Base-by-base conservation (phyloP, 148 eudicot species). In the Nepenthes mirabilis region DNA sequence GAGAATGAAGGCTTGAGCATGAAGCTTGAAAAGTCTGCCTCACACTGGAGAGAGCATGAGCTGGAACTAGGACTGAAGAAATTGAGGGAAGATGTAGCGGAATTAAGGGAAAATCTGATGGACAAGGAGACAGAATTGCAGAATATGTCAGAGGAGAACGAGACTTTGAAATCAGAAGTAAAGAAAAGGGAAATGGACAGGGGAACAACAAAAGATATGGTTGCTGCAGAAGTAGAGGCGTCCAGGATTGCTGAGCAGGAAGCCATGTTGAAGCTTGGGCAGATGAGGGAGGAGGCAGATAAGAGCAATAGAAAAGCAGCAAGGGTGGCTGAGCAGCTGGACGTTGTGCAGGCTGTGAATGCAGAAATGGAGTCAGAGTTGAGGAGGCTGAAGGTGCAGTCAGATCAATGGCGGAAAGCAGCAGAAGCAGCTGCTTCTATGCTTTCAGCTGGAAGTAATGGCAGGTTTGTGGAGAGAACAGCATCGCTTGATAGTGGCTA, bases 351-450 rank as follows among this genome's bases (percentile, higher is more conserved):
- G 36, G 76, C 71, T 3, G 74, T 69, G 1, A 78, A 69, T 58
- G 74, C 78, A 32, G 96, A 88, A 43, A 70, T 85, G 81, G 98
- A 91, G 70, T 79, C 83, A 0, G 96, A 91, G 78, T 55, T 91
- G n/a, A 83, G 88, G 60, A 80, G 72, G 82, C 70, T 88, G 6
- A 91, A 80, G 65, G 87, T 91, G 60, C 96, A 88, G 73, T 75
- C 90, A 2, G 86, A 82, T 57, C 98, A 91, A 60, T 91, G 96
- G 96, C 76, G 98, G 65, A 91, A 91, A 58, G 98, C 98, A 11
- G 98, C 98, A 34, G 98, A 91, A 68, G 96, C 87, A 35, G 98
- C 98, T 61, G 88, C 95, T 9, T 58, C 96, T 6, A 88, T 91
- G 79, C 78, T 91, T n/a, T 78, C 88, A 5, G 66, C 78, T 0